A percentile compares a stretch with the other conserved stretches of the same genome.
These are phyloP conservation scores for Tetracladium setigerum DNA, from an alignment of 495 filamentous ascomycete genomes.

Conservation along the genomic window DNA sequence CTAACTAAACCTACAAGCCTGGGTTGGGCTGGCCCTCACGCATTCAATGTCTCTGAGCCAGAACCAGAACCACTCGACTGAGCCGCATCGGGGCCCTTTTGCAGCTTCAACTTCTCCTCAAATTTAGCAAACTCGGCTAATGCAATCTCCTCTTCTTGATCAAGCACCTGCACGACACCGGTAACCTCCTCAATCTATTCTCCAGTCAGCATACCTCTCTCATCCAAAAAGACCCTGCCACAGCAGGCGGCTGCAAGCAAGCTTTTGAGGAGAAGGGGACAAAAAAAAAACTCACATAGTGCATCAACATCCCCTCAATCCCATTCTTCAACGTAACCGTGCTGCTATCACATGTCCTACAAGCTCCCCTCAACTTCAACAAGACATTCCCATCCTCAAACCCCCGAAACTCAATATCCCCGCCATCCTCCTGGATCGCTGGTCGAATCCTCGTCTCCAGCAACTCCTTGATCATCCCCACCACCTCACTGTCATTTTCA, in stretches of 20 bases:
- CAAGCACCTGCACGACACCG: slow-evolving; percentile 83
- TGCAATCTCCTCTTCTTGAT: slow-evolving; percentile 87
- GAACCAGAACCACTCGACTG: slow-evolving; percentile 38
- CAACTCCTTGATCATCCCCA: slow-evolving; percentile 98
- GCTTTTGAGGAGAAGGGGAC: neutral
- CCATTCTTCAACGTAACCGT: slow-evolving; percentile 94
- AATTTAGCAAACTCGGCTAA: slow-evolving; percentile 90
- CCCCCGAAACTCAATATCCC: slow-evolving; percentile 89
- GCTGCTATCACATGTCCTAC: slow-evolving; percentile 90
- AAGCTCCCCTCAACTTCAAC: slow-evolving; percentile 86
- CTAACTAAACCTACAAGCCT: too few species aligned
- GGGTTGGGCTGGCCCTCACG: too few species aligned
- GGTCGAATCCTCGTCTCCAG: slow-evolving; percentile 91
- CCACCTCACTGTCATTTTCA: slow-evolving; percentile 84
- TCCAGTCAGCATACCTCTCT: slow-evolving; percentile 1
- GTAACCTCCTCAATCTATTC: slow-evolving; percentile 88
- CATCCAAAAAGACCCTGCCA: neutral
- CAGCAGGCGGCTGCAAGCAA: too few species aligned
- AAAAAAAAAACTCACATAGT: slow-evolving; percentile 38
- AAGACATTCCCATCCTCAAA: slow-evolving; percentile 80
- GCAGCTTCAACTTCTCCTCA: slow-evolving; percentile 82
- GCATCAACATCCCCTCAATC: slow-evolving; percentile 96
- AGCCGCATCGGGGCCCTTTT: slow-evolving; percentile 49
- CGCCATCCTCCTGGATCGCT: slow-evolving; percentile 94
- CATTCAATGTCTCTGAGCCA: too few species aligned